These are phyloP conservation scores for Letharia columbiana DNA, from an alignment of 495 filamentous ascomycete genomes.

Conservation along the genomic window DNA sequence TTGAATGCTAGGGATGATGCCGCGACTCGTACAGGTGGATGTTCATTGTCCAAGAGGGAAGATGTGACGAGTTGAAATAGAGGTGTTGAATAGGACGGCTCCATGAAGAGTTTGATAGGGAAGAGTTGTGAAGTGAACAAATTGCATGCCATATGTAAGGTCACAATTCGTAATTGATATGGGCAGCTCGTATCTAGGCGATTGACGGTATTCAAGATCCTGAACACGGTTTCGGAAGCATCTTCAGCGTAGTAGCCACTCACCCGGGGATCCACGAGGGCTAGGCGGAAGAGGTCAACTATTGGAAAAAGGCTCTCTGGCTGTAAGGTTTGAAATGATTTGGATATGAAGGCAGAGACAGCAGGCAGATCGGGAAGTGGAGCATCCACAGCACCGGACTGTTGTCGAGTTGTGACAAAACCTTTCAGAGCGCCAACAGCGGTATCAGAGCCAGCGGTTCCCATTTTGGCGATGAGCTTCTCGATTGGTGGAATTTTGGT, in stretches of 20 bases:
- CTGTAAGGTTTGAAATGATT: conserved; percentile 43
- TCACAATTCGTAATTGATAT: conserved; percentile 76
- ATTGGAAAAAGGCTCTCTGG: conserved; percentile 61
- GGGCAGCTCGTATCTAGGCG: conserved; percentile 45
- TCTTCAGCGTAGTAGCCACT: conserved; percentile 82
- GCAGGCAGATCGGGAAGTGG: conserved; percentile 51
- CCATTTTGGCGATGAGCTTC: conserved; percentile 74
- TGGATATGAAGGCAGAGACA: conserved; percentile 46
- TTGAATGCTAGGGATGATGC: conserved; percentile 81
- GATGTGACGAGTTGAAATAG: conserved; percentile 44
- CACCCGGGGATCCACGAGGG: conserved; percentile 74
- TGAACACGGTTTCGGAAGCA: conserved; percentile 51
- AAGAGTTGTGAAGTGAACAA: conserved; percentile 50
- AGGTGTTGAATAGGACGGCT: conserved; percentile 24
- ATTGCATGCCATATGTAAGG: conserved; percentile 57
- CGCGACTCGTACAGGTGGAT: conserved; percentile 54
- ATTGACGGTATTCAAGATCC: conserved; percentile 54
- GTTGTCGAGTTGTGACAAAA: conserved; percentile 53
- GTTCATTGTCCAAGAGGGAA: conserved; percentile 47
- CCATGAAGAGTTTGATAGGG: conserved; percentile 34
- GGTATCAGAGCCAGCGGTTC: conserved; percentile 40
- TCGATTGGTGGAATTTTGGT: conserved; percentile 73
- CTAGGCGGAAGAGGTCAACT: conserved; percentile 70
- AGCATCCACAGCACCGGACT: conserved; percentile 47
- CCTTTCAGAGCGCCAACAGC: conserved; percentile 49